Evolutionary conservation across 2,329 filamentous ascomycete species (phyloP).

Genomic region (Fusarium pseudoanthophilum): DNA sequence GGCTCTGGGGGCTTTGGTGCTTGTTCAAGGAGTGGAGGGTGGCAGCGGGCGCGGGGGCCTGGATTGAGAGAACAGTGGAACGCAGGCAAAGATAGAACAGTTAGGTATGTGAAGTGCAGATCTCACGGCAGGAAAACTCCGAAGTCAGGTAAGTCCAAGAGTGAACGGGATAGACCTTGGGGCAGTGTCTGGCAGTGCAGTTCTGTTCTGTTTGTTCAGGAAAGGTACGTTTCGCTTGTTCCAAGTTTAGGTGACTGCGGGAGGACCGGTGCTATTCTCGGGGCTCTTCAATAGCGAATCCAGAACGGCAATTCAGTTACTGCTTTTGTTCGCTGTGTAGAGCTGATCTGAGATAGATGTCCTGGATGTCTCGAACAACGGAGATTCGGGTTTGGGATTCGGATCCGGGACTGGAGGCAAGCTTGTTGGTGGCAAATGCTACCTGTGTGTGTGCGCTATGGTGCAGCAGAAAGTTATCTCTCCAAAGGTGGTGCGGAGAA

Average conservation of each 20-base stretch:
- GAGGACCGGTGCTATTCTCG: slow-evolving; percentile 36
- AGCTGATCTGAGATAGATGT: neutral
- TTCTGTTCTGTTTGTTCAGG: slow-evolving; percentile 1
- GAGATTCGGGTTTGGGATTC: slow-evolving; percentile 32
- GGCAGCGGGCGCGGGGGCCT: slow-evolving; percentile 20
- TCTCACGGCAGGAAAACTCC: slow-evolving; percentile 32
- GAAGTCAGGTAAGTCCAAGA: neutral
- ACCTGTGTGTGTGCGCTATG: neutral
- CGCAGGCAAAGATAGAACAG: slow-evolving; percentile 7
- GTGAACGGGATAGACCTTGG: slow-evolving; percentile 14
- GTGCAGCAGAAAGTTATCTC: slow-evolving; percentile 17
- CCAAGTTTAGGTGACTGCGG: slow-evolving; percentile 36
- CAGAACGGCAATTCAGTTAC: slow-evolving; percentile 38
- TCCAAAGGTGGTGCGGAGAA: slow-evolving; percentile 28
- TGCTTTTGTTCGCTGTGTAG: neutral
- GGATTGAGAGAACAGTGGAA: slow-evolving; percentile 34
- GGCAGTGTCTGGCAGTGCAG: neutral
- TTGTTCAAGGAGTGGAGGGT: slow-evolving; percentile 27
- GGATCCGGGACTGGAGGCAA: slow-evolving; percentile 32
- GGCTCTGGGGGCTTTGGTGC: slow-evolving; percentile 27
- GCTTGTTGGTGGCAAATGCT: slow-evolving; percentile 38
- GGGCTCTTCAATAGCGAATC: slow-evolving; percentile 45
- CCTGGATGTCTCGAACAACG: slow-evolving; percentile 8
- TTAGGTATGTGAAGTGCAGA: slow-evolving; percentile 25
- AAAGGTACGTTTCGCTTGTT: slow-evolving; percentile 11